phyloP scores from a whole-genome alignment of 345 rosid species.

The Anastatica hierochuntica region DNA sequence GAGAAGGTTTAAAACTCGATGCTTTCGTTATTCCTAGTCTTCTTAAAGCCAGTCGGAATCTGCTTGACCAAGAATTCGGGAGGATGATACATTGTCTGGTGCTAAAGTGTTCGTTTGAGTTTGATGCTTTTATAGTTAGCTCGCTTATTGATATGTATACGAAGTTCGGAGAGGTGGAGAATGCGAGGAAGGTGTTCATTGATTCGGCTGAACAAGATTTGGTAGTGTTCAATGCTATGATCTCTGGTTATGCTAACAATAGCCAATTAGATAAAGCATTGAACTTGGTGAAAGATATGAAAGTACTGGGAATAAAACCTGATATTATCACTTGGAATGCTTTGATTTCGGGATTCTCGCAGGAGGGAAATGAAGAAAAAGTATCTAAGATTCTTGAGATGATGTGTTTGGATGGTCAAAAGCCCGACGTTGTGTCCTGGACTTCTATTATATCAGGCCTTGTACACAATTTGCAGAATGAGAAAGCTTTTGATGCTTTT shows the following conservation, averaged over 20 bases:
- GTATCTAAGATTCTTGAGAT: conserved; percentile 34
- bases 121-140: conserved; percentile 47
- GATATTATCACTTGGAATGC: conserved; percentile 66
- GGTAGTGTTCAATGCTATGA: conserved; percentile 60
- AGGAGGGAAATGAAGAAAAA: conserved; percentile 36
- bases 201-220: conserved; percentile 48
- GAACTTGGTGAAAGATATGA: conserved; percentile 40
- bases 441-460: conserved; percentile 70
- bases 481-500: conserved; percentile 49
- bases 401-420: conserved; percentile 42
- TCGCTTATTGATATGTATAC: conserved; percentile 76
- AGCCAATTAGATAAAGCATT: conserved; percentile 40
- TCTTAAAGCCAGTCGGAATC: conserved; percentile 58
- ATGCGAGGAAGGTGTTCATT: conserved; percentile 42
- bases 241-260: conserved; percentile 53
- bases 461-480: conserved; percentile 49
- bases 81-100: conserved; percentile 45
- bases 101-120: conserved; percentile 36
- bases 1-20: conserved; percentile 34
- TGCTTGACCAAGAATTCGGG: conserved; percentile 39
- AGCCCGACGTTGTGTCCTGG: conserved; percentile 76
- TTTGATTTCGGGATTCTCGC: conserved; percentile 56
- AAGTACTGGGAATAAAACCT: conserved; percentile 33
- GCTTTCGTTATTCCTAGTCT: conserved; percentile 59
- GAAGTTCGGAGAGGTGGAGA: conserved; percentile 40